These are phyloP conservation scores for Cylindrotheca fusiformis DNA, from an alignment of 108 stramenopile species.

Conservation along the genomic window DNA sequence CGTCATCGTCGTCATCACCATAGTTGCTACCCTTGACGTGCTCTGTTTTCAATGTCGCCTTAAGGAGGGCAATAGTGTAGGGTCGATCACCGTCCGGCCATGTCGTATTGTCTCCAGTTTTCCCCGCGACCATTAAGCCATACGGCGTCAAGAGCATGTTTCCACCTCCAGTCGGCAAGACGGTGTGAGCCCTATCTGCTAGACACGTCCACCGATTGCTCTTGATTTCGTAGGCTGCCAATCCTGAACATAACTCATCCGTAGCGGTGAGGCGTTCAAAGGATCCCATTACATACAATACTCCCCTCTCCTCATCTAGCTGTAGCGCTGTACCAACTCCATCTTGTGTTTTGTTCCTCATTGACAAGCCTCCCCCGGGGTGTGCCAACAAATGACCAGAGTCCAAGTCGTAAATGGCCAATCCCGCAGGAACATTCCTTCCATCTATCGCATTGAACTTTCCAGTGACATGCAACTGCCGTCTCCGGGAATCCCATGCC, in stretches of 20 bases:
- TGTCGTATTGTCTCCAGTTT: conserved; percentile 57
- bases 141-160: conserved; percentile 87
- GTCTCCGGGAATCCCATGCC: conserved; percentile 87
- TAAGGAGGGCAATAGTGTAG: conserved; percentile 82
- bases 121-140: conserved; percentile 86
- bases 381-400: conserved; percentile 85
- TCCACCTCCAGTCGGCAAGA: conserved; percentile 78
- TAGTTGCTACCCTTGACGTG: conserved; percentile 4
- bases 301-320: conserved; percentile 80
- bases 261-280: conserved; percentile 78
- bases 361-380: conserved; percentile 83
- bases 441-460: conserved; percentile 90
- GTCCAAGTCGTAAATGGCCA: conserved; percentile 82
- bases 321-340: conserved; percentile 83
- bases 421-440: conserved; percentile 73
- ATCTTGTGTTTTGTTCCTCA: conserved; percentile 75
- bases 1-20: conserved; percentile 13
- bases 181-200: conserved; percentile 76
- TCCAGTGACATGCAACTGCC: conserved; percentile 86
- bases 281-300: conserved; percentile 87
- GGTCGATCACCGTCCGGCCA: conserved; percentile 73
- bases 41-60: conserved; percentile 66
- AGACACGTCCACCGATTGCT: conserved; percentile 82
- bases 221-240: conserved; percentile 86
- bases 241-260: conserved; percentile 53